Base-by-base conservation (phyloP, 768 basidiomycete genomes). In the Hemileccinum rubropunctum region DNA sequence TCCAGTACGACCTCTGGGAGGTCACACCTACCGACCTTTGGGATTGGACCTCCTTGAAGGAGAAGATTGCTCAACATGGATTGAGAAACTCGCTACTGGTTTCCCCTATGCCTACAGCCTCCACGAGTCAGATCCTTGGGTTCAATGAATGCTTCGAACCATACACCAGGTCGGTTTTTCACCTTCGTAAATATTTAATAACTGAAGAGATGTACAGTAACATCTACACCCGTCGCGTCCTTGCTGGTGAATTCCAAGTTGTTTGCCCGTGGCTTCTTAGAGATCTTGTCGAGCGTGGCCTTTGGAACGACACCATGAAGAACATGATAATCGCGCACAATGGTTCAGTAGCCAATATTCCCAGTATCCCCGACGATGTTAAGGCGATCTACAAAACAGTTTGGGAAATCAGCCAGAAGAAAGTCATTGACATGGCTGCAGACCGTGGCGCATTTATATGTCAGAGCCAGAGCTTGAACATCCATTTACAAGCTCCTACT, bases 371-470 rank as follows among this genome's bases (percentile, higher is more conserved):
- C 2, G 85, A 84, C 50, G 83, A 97, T 57, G 78, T 95, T 72
- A 98, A 97, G 73, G 89, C 91, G 0, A 94, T 99, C 74, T 99
- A 99, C 83, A 98, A 98, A 77, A 99, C 95, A n/a, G 95, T 98
- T 42, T 99, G 95, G 95, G 95, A 99, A 75, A 95, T 99, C 70
- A 86, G 83, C 39, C 95, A 98, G 76, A 98, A 98, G 89, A 94
- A 91, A 67, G 84, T 99, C 56, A 85, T 99, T 51, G 97, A 99
- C 73, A 79, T 99, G 59, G 88, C 97, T 45, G 97, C 97, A n/a
- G 97, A 99, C 68, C 93, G 97, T 53, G 95, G 95, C 34, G 93
- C 97, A 1, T 99, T 86, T 76, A 97, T 98, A 71, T 95, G 93
- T 73, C 95, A 99, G 71, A 86, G 84, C 58, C 95, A 98, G 73